These are phyloP conservation scores for Wakefieldia striispora DNA, from an alignment of 768 basidiomycete genomes.

Conservation along the genomic window DNA sequence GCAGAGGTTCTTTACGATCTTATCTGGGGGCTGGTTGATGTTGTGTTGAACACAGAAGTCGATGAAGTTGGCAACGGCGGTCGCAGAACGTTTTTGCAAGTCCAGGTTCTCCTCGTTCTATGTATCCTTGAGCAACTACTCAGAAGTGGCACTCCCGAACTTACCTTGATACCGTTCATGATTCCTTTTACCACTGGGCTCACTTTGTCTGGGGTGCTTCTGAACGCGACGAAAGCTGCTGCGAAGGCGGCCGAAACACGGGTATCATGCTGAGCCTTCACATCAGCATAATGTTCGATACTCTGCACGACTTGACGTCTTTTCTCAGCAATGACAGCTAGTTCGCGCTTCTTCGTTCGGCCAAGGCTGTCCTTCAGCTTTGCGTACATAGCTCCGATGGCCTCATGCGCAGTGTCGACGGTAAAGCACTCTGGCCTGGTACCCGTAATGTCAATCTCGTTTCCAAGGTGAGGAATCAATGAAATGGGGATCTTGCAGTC, in stretches of 20 bases:
- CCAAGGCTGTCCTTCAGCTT: constrained; percentile 74
- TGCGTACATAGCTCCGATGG: constrained; percentile 68
- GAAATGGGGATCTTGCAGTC: constrained; percentile 85
- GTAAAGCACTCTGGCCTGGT: constrained; percentile 68
- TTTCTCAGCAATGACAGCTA: constrained; percentile 73
- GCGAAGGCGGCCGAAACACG: constrained; percentile 89
- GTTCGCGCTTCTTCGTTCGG: constrained; percentile 74
- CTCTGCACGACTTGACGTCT: constrained; percentile 61
- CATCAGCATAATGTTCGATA: constrained; percentile 77
- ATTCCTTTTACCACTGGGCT: constrained; percentile 95
- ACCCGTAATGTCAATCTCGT: constrained; percentile 73
- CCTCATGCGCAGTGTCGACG: constrained; percentile 69
- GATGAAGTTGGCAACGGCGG: constrained; percentile 83
- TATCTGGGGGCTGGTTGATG: constrained; percentile 84
- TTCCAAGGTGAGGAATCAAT: constrained; percentile 76
- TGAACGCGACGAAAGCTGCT: constrained; percentile 85
- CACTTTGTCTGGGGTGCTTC: constrained; percentile 86
- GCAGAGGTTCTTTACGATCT: constrained; percentile 96
- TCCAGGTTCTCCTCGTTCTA: constrained; percentile 88
- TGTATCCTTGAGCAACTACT: constrained; percentile 6
- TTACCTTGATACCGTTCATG: constrained; percentile 96
- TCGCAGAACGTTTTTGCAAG: constrained; percentile 85
- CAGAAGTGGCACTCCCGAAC: constrained; percentile 14
- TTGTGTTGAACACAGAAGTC: constrained; percentile 75
- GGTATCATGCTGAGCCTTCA: constrained; percentile 82